These are phyloP conservation scores for Fonsecaea pugnacius DNA, from an alignment of 2,329 filamentous ascomycete genomes.

Conservation along the genomic window DNA sequence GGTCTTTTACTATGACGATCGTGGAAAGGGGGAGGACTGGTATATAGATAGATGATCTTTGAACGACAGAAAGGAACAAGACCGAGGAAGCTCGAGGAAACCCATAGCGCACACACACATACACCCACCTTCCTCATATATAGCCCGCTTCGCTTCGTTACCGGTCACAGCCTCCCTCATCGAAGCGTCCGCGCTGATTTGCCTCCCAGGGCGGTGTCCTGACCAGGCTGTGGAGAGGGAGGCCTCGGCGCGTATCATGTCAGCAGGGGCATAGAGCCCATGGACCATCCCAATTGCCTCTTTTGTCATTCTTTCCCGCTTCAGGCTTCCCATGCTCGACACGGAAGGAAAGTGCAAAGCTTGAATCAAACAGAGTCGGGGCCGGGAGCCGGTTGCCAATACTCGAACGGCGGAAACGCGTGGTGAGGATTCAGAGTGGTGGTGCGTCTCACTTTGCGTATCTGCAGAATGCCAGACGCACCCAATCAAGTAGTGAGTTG, in stretches of 20 bases:
- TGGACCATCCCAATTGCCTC: no score
- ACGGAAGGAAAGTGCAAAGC: background rate
- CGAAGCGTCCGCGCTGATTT: background rate
- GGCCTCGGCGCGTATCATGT: background rate
- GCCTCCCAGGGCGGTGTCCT: background rate
- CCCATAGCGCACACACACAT: background rate
- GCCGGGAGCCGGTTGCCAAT: background rate
- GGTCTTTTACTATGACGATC: no score
- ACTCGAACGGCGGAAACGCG: background rate
- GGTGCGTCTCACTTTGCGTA: background rate
- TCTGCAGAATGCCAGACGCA: background rate
- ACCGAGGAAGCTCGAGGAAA: background rate
- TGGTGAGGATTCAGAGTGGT: background rate
- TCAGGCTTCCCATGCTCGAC: background rate
- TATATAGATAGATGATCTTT: background rate
- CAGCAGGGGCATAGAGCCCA: background rate
- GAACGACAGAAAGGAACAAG: background rate
- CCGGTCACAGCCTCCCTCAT: no score
- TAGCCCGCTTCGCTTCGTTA: no score
- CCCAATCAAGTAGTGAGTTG: background rate
- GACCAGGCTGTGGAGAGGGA: background rate
- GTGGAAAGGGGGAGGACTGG: no score
- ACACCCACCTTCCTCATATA: background rate
- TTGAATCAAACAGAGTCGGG: no score
- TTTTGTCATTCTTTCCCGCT: background rate